Percentiles rank a stretch among this genome's conserved stretches.
These are phyloP conservation scores for Posidonia oceanica DNA, from an alignment of 116 monocot genomes.

Conservation along the genomic window DNA sequence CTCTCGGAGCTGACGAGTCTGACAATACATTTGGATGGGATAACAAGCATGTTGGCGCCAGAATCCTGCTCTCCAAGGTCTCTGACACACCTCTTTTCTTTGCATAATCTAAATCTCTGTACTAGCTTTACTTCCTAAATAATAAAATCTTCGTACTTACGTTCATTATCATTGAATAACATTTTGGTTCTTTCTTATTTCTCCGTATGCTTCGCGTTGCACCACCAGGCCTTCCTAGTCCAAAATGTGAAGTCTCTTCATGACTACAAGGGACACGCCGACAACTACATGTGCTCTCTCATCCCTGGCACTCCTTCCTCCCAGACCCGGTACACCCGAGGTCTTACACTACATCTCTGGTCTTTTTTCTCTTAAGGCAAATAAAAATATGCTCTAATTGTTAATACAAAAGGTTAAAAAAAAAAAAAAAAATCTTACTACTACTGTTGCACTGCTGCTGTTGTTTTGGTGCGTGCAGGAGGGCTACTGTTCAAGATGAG, in stretches of 20 bases:
- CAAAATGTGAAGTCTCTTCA: conserved; percentile 71
- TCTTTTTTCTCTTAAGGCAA: neutral
- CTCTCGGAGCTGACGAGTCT: conserved; percentile 82
- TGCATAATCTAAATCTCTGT: too few species aligned
- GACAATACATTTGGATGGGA: conserved; percentile 99
- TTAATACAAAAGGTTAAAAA: neutral
- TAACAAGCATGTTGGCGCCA: conserved; percentile 96
- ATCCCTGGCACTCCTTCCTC: conserved; percentile 60
- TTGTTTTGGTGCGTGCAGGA: conserved; percentile 19
- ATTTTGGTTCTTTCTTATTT: too few species aligned
- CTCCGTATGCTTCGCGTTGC: too few species aligned
- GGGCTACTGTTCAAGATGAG: conserved; percentile 81
- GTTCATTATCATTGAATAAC: too few species aligned
- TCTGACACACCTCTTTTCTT: neutral
- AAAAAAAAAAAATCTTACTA: neutral
- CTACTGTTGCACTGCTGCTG: too few species aligned
- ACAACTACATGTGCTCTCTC: conserved; percentile 90
- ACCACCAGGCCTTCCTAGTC: conserved; percentile 59
- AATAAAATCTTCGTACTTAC: too few species aligned
- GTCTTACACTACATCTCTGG: conserved; percentile 10
- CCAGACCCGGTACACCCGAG: conserved; percentile 77
- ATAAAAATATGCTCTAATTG: neutral
- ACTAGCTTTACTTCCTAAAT: too few species aligned
- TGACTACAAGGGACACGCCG: conserved; percentile 94
- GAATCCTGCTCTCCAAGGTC: conserved; percentile 93